Conservation (phyloP, 2,329 filamentous ascomycete genomes). For the Epichloe amarillans region DNA sequence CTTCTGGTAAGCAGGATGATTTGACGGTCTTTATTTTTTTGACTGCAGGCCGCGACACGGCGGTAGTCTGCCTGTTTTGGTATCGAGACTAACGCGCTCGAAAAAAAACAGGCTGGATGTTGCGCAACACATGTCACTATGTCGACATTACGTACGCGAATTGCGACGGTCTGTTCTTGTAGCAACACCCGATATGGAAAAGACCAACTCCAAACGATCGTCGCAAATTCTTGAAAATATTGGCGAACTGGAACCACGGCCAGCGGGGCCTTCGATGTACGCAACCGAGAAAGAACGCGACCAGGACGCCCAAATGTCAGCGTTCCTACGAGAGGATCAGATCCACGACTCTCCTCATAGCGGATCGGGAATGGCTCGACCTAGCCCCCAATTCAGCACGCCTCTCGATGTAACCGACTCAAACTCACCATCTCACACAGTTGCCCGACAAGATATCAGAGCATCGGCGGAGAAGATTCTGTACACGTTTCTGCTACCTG, state of each 20-base stretch:
- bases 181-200: constrained; percentile 82
- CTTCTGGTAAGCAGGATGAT: constrained; percentile 65
- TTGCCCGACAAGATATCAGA: constrained; percentile 79
- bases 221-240: constrained; percentile 64
- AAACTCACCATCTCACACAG: constrained; percentile 69
- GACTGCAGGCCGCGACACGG: background rate
- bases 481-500: constrained; percentile 91
- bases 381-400: constrained; percentile 45
- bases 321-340: constrained; percentile 62
- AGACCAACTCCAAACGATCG: constrained; percentile 67
- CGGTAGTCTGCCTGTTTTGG: too few relatives aligned
- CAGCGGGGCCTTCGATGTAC: constrained; percentile 48
- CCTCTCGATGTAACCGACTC: constrained; percentile 56
- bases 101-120: constrained; percentile 75
- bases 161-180: constrained; percentile 85
- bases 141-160: constrained; percentile 92
- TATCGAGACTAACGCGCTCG: background rate
- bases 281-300: constrained; percentile 59
- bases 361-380: constrained; percentile 30
- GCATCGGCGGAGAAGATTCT: constrained; percentile 95
- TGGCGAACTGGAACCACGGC: constrained; percentile 49
- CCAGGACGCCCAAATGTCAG: constrained; percentile 81
- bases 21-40: background rate
- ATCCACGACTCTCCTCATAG: constrained; percentile 42
- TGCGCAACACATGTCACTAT: constrained; percentile 95